Conservation (phyloP, 805 yeast genomes). For the Candida nitratophila region DNA sequence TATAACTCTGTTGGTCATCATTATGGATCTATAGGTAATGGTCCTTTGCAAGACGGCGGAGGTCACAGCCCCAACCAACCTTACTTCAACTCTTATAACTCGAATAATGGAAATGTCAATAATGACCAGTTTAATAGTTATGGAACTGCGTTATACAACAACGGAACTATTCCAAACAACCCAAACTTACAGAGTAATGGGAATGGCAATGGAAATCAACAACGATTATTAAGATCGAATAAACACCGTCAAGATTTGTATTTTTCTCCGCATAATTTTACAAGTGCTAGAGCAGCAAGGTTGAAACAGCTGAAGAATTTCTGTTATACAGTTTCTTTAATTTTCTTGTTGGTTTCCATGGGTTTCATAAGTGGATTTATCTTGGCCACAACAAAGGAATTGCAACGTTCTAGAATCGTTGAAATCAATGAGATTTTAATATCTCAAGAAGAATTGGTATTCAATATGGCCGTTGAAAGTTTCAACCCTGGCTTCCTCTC, state of each 20-base stretch:
- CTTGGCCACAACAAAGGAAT: conserved; percentile 79
- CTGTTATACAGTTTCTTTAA: conserved; percentile 37
- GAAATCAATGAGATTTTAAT: conserved; percentile 67
- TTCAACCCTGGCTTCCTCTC: conserved; percentile 83
- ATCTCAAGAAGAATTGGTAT: conserved; percentile 77
- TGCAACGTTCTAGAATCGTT: conserved; percentile 55
- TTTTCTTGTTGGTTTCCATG: conserved; percentile 47
- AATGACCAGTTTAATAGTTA: background rate
- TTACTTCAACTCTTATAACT: background rate
- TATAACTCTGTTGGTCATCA: background rate
- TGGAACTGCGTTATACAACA: background rate
- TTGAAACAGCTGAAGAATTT: conserved; percentile 23
- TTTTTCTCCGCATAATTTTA: conserved; percentile 31
- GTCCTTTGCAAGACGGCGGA: background rate
- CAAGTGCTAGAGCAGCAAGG: conserved; percentile 23
- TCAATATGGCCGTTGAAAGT: conserved; percentile 71
- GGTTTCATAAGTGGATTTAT: conserved; percentile 83
- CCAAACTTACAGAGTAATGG: background rate
- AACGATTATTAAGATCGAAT: conserved; percentile 2
- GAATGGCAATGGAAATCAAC: background rate
- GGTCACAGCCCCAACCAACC: background rate
- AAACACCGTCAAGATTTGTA: conserved; percentile 16
- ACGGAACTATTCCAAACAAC: background rate
- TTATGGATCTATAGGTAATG: background rate
- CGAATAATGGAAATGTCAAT: background rate